Percentiles rank a stretch among this genome's conserved stretches.
Evolutionary conservation across 2,329 filamentous ascomycete species (phyloP).

Genomic region (Pseudodiploospora longispora): DNA sequence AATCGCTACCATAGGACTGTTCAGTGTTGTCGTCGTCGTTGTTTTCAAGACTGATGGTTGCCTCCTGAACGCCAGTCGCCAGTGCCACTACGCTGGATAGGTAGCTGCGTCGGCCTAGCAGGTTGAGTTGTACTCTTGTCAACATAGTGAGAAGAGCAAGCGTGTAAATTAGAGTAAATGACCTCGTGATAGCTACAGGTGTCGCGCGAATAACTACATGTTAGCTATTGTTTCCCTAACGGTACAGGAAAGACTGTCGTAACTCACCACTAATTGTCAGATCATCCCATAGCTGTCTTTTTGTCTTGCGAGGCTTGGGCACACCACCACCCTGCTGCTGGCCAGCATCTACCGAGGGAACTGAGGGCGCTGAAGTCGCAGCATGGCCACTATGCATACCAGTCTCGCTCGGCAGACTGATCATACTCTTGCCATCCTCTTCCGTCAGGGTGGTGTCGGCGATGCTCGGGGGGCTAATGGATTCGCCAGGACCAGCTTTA

Average conservation of each 20-base stretch:
- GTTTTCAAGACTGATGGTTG: slow-evolving; percentile 84
- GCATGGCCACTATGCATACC: slow-evolving; percentile 78
- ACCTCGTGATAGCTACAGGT: slow-evolving; percentile 69
- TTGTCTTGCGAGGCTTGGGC: slow-evolving; percentile 59
- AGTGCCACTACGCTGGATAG: slow-evolving; percentile 90
- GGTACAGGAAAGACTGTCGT: not conserved
- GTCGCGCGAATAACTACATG: not conserved
- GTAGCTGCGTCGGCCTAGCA: slow-evolving; percentile 90
- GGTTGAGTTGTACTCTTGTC: slow-evolving; percentile 92
- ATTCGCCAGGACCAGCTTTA: slow-evolving; percentile 47
- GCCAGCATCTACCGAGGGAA: slow-evolving; percentile 25
- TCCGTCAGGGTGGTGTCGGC: slow-evolving; percentile 68
- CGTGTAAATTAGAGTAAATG: slow-evolving; percentile 88
- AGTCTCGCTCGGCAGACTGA: slow-evolving; percentile 70
- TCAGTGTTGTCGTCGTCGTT: slow-evolving; percentile 82
- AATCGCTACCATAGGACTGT: slow-evolving; percentile 82
- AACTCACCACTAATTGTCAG: slow-evolving; percentile 85
- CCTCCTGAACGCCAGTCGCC: slow-evolving; percentile 64
- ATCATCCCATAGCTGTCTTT: slow-evolving; percentile 94
- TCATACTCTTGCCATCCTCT: slow-evolving; percentile 72
- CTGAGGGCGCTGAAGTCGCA: slow-evolving; percentile 44
- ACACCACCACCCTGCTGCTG: slow-evolving; percentile 30
- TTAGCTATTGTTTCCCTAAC: not conserved
- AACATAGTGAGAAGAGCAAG: slow-evolving; percentile 82
- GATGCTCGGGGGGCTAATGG: slow-evolving; percentile 50